Evolutionary conservation across 371 early-diverging fungal genomes (phyloP), one percentile per base, ranked within the genome.

Genomic region (Blakeslea trispora): DNA sequence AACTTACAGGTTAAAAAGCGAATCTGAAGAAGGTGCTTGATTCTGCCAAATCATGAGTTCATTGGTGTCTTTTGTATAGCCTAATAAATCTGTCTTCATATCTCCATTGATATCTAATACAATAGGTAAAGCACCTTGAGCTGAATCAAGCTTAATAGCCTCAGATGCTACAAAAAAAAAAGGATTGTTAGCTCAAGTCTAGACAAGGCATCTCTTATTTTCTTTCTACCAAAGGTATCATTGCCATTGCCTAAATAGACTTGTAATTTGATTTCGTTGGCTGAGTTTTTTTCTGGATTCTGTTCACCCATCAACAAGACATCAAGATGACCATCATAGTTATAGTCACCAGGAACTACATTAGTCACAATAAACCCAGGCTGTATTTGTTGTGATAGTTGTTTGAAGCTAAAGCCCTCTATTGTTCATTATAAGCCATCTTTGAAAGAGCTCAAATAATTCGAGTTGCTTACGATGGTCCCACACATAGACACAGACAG

Each of bases 271-370:
- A 91, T 66, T 41, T 88, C 89, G 5, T 63, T 66, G 15, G 71
- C 56, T 22, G 61, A 42, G 28, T 75, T 57, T 18, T 65, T 63
- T 2, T 61, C 54, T 5, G 46, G 69, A 44, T 63, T 70, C 11
- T 70, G 64, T 61, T 81, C 79, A 1, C 81, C 82, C 86, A 92
- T 85, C 4, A 95, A 59, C 18, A 96, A 70, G 2, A 96, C 59
- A 66, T 96, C 96, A 44, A 95, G 66, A 17, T 81, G 69, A 14
- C 95, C 96, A 65, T 95, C 95, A 64, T 86, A 87, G 59, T 94
- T 86, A 47, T 80, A 94, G 63, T 96, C 95, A 43, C 90, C 90
- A 7, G 93, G 87, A 9, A 94, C 78, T 18, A 92, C 83, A 52
- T 89, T 89, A 28, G 84, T 86, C 47, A 92, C 88, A 5, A 81